Evolutionary conservation across 192 early-diverging fungal genomes (phyloP).

Genomic region (Coemansia sp.): DNA sequence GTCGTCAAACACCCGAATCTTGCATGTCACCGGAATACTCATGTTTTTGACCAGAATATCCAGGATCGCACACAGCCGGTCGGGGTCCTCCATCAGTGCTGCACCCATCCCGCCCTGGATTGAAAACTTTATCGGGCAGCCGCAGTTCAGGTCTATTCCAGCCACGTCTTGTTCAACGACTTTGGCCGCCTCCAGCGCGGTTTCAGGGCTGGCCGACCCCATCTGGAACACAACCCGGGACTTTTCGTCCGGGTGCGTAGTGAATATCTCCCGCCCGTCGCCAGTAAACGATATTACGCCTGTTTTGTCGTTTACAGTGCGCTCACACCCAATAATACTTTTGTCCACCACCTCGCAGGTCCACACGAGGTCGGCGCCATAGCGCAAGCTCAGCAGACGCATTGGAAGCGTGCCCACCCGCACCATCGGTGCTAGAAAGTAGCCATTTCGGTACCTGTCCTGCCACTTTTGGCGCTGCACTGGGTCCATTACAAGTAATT

Average conservation of each 20-base stretch:
- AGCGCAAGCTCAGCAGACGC: slow-evolving; percentile 77
- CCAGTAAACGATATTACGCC: slow-evolving; percentile 80
- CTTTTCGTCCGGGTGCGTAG: slow-evolving; percentile 76
- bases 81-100: slow-evolving; percentile 81
- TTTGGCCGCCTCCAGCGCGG: slow-evolving; percentile 82
- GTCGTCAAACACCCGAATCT: slow-evolving; percentile 76
- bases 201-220: slow-evolving; percentile 83
- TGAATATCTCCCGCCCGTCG: slow-evolving; percentile 61
- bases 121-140: slow-evolving; percentile 96
- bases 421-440: slow-evolving; percentile 97
- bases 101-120: slow-evolving; percentile 93
- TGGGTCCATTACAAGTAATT: background rate
- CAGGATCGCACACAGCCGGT: slow-evolving; percentile 76
- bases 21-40: slow-evolving; percentile 83
- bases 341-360: slow-evolving; percentile 89
- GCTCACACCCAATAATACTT: slow-evolving; percentile 68
- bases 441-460: slow-evolving; percentile 45
- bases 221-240: slow-evolving; percentile 85
- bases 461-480: slow-evolving; percentile 8
- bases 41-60: slow-evolving; percentile 67
- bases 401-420: slow-evolving; percentile 89
- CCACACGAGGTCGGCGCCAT: slow-evolving; percentile 95
- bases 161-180: slow-evolving; percentile 83
- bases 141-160: slow-evolving; percentile 96
- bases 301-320: slow-evolving; percentile 67